Evolutionary conservation across 1,284 basidiomycete genomes (phyloP), one percentile per base, ranked within the genome.

Genomic region (Flammula alnicola): DNA sequence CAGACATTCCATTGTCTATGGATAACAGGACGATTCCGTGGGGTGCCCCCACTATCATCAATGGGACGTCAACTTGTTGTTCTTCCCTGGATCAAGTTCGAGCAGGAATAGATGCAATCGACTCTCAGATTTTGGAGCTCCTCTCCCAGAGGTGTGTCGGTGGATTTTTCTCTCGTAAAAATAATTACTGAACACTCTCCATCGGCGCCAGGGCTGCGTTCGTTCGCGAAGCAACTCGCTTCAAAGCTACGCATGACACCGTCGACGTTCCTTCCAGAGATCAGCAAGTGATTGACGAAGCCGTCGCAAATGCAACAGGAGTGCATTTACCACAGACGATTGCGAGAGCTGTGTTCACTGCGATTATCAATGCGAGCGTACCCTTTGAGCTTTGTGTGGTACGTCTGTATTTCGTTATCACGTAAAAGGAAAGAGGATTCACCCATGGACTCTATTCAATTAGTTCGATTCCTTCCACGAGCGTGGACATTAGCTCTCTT

Each of bases 341-440:
- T 33, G 61, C 60, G 8, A 33, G 43, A 32, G 53, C 44, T 5
- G 55, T 59, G 22, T 62, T 55, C 45, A 55, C 53, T n/a, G 56
- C 54, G 19, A 60, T 64, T 22, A 55, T 63, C 42, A 58, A 60
- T 20, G 48, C 53, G 2, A 61, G 57, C 30, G 54, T 60, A 7
- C 38, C 53, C 5, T 65, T 64, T 32, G 57, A 63, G 44, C 41
- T 63, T 16, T 62, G 59, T 49, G 52, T 61, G 26, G 62, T 62
- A 45, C 26, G 44, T 2, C 5, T 16, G 11, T 6, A 16, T 23
- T 22, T 10, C 17, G 2, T 22, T 33, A 17, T 26, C 26, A 31
- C 19, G 31, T 47, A n/a, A n/a, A n/a, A n/a, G n/a, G n/a, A n/a
- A n/a, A 29, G 26, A 31, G 5, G 17, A 27, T 17, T 31, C 20